Evolutionary conservation across 495 filamentous ascomycete species (phyloP).

Genomic region (Bacidia rubella): DNA sequence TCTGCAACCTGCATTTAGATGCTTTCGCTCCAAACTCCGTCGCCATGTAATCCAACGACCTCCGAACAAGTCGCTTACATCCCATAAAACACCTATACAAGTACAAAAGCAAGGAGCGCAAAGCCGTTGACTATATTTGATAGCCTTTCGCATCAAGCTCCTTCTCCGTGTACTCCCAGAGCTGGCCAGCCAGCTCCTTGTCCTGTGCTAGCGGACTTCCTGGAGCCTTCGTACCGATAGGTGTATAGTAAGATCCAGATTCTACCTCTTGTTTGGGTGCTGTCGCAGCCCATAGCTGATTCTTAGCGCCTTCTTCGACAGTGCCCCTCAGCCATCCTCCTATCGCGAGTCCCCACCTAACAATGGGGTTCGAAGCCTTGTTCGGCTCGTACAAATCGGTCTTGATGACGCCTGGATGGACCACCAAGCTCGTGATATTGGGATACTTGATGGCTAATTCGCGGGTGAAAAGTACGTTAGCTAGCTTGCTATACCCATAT

Average conservation of each 20-base stretch:
- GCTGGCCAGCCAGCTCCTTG: constrained; percentile 30
- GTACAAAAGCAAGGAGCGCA: too few relatives aligned
- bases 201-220: constrained; percentile 30
- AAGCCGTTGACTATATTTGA: too few relatives aligned
- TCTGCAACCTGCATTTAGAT: too few relatives aligned
- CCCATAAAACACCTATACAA: too few relatives aligned
- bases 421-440: constrained; percentile 37
- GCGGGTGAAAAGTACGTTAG: constrained; percentile 50
- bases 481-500: constrained; percentile 56
- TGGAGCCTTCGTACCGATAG: constrained; percentile 32
- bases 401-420: constrained; percentile 54
- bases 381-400: constrained; percentile 38
- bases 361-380: constrained; percentile 16
- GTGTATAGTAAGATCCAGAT: constrained; percentile 45
- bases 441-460: constrained; percentile 48
- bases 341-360: constrained; percentile 17
- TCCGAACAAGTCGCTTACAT: too few relatives aligned
- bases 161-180: constrained; percentile 54
- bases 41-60: too few relatives aligned
- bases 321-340: constrained; percentile 16
- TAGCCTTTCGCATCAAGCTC: constrained; percentile 29
- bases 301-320: constrained; percentile 36
- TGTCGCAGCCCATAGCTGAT: constrained; percentile 42
- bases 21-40: too few relatives aligned
- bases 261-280: constrained; percentile 25